phyloP scores from a whole-genome alignment of 345 rosid genomes.

The Sisymbrium altissimum region DNA sequence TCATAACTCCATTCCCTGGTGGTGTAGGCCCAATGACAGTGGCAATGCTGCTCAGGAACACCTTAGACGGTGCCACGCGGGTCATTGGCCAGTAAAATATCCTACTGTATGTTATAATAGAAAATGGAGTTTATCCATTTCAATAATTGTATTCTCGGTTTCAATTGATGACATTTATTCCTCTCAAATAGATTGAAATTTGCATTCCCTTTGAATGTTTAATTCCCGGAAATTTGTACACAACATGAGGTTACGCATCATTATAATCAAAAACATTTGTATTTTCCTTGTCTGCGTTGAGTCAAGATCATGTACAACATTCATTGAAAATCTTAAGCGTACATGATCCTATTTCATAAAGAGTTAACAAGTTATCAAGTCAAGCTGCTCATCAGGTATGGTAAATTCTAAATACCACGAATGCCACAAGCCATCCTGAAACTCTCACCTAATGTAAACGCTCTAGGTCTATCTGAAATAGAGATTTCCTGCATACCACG shows the following conservation, averaged over 20 bases:
- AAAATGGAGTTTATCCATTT: background rate
- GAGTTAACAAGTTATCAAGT: background rate
- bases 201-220: background rate
- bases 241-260: background rate
- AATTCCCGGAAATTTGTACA: background rate
- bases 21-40: conserved; percentile 99
- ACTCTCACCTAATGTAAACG: background rate
- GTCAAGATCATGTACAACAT: conserved; percentile 5
- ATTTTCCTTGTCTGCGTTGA: background rate
- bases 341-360: background rate
- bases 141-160: conserved; percentile 3
- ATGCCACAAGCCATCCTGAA: background rate
- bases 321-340: background rate
- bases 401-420: background rate
- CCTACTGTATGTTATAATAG: background rate
- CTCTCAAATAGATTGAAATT: conserved; percentile 3
- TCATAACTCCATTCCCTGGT: conserved; percentile 89
- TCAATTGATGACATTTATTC: background rate
- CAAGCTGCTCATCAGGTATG: background rate
- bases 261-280: background rate
- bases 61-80: conserved; percentile 79
- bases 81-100: conserved; percentile 41
- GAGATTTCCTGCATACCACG: background rate
- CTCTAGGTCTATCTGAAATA: conserved; percentile 9
- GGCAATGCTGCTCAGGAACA: conserved; percentile 83